Percentiles rank a stretch among this genome's conserved stretches.
Conservation (phyloP, 192 early-diverging fungal genomes). For the Cetraspora pellucida region DNA sequence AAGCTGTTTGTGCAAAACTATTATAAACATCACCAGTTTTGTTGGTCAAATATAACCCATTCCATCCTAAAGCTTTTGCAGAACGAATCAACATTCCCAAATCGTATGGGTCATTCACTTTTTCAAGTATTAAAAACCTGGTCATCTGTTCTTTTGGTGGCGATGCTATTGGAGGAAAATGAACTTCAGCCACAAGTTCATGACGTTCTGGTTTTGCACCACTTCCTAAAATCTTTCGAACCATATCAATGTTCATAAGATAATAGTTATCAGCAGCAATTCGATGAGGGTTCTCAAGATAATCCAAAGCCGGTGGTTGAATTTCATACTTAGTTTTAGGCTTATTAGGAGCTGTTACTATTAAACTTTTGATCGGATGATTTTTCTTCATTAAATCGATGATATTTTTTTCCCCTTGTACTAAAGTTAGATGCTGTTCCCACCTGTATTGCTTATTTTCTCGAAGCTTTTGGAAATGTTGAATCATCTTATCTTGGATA, state of each 20-base stretch:
- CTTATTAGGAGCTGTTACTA: constrained; percentile 33
- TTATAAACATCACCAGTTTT: constrained; percentile 41
- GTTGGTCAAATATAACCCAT: not conserved
- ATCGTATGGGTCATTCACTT: constrained; percentile 41
- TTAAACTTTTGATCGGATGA: constrained; percentile 28
- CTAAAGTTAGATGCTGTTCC: constrained; percentile 30
- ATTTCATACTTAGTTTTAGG: constrained; percentile 26
- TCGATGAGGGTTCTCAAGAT: constrained; percentile 27
- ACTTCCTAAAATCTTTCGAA: constrained; percentile 43
- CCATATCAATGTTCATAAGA: constrained; percentile 38
- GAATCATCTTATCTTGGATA: constrained; percentile 27
- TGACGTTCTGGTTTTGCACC: constrained; percentile 37
- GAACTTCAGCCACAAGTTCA: constrained; percentile 45
- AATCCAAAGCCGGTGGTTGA: constrained; percentile 32
- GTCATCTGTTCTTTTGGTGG: constrained; percentile 18
- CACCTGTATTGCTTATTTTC: constrained; percentile 39
- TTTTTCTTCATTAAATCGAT: constrained; percentile 30
- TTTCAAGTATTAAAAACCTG: constrained; percentile 38
- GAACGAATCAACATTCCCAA: constrained; percentile 41
- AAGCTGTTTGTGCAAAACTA: constrained; percentile 38
- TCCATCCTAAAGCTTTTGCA: constrained; percentile 42
- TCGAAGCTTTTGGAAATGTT: constrained; percentile 40
- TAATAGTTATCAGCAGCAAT: constrained; percentile 40
- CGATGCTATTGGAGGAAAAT: constrained; percentile 30
- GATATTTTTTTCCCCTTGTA: constrained; percentile 42